Base-by-base conservation (phyloP, 2,329 filamentous ascomycete genomes). In the Erysiphe pulchra region DNA sequence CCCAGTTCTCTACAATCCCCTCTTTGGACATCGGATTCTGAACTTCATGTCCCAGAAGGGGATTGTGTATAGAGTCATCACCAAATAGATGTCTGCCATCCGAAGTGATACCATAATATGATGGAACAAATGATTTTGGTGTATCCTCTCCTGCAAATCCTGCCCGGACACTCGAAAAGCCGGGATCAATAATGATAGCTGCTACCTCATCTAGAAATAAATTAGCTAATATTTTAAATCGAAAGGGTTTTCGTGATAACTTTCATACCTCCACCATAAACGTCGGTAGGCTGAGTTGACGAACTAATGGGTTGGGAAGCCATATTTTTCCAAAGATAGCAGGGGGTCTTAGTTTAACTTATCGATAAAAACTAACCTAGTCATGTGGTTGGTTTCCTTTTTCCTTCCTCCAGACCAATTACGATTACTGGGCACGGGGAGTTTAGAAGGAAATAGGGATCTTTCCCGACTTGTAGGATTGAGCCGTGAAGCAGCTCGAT, bases 131-230 rank as follows among this genome's bases (percentile, higher is more conserved):
- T 30, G 83, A 85, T 66, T 95, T 95, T 54, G 90, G 90, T 0
- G 85, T 80, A 64, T 98, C 90, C 71, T 98, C 92, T 58, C 92
- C 90, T 12, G 92, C 92, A 58, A 95, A 98, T 48, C 90, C 90
- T 49, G 86, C 90, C 63, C 92, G 85, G 37, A 82, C 86, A 54
- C 76, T 79, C 58, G 81, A 83, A 65, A 85, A 94, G 50, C 92
- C 90, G 2, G 90, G 82, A 59, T 98, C 90, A 58, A 98, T 82
- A 34, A 98, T 83, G 54, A 98, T 80, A 45, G 92, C 92, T 33
- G 86, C 92, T 52, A 98, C 86, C 67, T 98, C 90, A 68, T 98
- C 90, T 93, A 56, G 11, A 16, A 2, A 47, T 44, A 44, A 45
- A 17, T 36, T 33, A 31, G 44, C 18, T 17, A 18, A 38, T 47